Conservation (phyloP, 2,329 filamentous ascomycete genomes). For the Onygenales sp. region DNA sequence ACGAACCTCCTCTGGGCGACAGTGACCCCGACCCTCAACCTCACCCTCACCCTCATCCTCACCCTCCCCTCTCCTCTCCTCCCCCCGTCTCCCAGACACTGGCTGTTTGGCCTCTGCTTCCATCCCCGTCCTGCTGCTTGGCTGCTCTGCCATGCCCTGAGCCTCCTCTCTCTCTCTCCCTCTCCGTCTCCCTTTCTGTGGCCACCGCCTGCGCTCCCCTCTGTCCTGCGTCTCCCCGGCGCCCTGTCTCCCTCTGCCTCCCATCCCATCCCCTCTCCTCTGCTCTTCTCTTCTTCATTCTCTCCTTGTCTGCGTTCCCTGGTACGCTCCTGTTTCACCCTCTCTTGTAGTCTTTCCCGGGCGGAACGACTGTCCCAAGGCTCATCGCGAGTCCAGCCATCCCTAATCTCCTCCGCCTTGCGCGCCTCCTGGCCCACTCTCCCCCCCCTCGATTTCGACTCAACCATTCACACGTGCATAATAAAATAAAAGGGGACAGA, state of each 20-base stretch:
- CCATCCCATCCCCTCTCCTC: background rate
- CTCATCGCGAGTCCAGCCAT: constrained; percentile 14
- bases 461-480: background rate
- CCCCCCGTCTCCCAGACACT: constrained; percentile 9
- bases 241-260: constrained; percentile 1
- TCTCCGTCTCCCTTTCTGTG: constrained; percentile 14
- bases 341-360: constrained; percentile 25
- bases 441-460: constrained; percentile 15
- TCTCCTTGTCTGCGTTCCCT: constrained; percentile 3
- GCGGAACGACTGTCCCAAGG: constrained; percentile 30
- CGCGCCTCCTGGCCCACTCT: constrained; percentile 7
- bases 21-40: background rate
- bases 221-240: constrained; percentile 5
- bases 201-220: constrained; percentile 10
- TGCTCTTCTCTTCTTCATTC: constrained; percentile 7
- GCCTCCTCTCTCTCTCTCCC: constrained; percentile 5
- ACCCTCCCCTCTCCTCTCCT: constrained; percentile 6
- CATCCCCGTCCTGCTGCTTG: background rate
- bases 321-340: constrained; percentile 6
- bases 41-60: background rate
- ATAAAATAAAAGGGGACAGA: too few relatives aligned
- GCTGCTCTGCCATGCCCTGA: background rate
- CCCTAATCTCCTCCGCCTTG: constrained; percentile 7
- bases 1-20: background rate
- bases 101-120: constrained; percentile 6